Evolutionary conservation across 73 alveolate genomes (phyloP).

Genomic region (Tetrahymena borealis): DNA sequence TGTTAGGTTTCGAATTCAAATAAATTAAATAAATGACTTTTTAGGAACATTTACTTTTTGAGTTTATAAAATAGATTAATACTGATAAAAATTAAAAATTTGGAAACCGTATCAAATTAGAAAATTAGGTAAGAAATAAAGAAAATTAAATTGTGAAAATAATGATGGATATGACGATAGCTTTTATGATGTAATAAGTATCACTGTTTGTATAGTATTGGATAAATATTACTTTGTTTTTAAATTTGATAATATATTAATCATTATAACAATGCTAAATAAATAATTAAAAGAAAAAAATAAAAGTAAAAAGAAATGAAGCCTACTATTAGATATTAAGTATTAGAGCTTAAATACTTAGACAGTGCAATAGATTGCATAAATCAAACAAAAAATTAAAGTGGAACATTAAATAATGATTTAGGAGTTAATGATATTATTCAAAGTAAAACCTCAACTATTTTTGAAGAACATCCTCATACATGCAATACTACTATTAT

Average conservation of each 20-base stretch:
- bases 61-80: too few species aligned
- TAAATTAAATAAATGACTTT: too few species aligned
- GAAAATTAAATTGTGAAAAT: too few species aligned
- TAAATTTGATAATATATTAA: neutral
- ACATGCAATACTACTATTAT: neutral
- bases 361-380: neutral
- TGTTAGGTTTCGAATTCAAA: too few species aligned
- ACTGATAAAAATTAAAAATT: too few species aligned
- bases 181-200: too few species aligned
- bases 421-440: neutral
- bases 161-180: too few species aligned
- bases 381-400: neutral
- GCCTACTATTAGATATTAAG: neutral
- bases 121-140: too few species aligned
- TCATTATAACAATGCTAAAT: neutral
- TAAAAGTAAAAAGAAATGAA: neutral
- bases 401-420: neutral
- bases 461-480: neutral
- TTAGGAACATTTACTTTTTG: too few species aligned
- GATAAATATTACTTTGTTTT: neutral
- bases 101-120: too few species aligned
- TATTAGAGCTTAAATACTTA: neutral
- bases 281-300: neutral
- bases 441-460: neutral
- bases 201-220: neutral